Evolutionary conservation across 176 grass and related monocot genomes (phyloP), one percentile per base, ranked within the genome.

Genomic region (Carex cristatella): DNA sequence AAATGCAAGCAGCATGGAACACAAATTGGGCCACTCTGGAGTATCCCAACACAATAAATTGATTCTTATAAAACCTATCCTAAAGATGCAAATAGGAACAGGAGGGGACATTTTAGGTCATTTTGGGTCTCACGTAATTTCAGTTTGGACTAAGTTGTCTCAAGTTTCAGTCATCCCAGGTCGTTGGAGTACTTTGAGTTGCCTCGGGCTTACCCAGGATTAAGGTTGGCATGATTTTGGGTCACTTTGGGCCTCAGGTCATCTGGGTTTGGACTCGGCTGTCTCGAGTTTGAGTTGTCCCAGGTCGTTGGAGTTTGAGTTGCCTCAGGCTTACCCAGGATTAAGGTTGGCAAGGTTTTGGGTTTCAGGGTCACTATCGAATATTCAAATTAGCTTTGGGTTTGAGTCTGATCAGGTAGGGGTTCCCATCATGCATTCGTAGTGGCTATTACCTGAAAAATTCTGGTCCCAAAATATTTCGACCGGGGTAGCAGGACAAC

Each of bases 31-130:
- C 28, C 28, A 58, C n/a, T 74, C 14, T 35, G 74, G 51, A 79
- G 35, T 79, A 79, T 33, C 10, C 74, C 53, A 79, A 79, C 74
- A 76, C 4, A 55, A 75, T 55, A 10, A 75, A 55, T 76, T 54
- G 49, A 31, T 55, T 14, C 19, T 46, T 72, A 48, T 40, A 10
- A 10, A 72, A 46, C 15, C 15, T n/a, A 44, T 72, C 46, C 48
- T 76, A 76, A 15, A 76, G 11, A 55, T 32, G 48, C 23, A 76
- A 69, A 55, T 5, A 54, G 72, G 19, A 76, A 53, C 19, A 31
- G 23, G 23, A 76, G 1, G n/a, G 44, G 70, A 14, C 10, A 54
- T 30, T 59, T 59, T 59, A 18, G 46, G 72, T 31, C 4, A 76
- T 30, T 60, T 60, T n/a, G 4, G 44, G 7, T 46, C 44, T 46